Percentiles rank a stretch among this genome's conserved stretches.
phyloP scores from a whole-genome alignment of 169 alveolate species.

The Eimeria acervulina region DNA sequence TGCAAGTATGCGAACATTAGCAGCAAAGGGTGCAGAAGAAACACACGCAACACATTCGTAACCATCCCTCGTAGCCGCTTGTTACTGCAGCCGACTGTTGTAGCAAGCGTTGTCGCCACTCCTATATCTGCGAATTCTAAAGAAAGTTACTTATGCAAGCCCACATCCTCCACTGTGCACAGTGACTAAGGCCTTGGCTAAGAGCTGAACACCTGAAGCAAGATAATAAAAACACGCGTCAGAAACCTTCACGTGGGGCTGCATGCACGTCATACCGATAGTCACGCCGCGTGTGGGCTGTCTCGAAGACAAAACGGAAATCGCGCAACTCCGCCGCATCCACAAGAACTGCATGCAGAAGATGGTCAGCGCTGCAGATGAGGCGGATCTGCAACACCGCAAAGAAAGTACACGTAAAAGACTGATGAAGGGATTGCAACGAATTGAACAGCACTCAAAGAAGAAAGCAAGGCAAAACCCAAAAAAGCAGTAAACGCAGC shows the following conservation, averaged over 20 bases:
- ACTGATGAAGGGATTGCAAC: background rate
- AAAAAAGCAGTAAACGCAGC: background rate
- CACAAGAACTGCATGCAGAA: slow-evolving; percentile 64
- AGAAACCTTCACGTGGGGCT: background rate
- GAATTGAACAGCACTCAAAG: background rate
- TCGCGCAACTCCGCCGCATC: slow-evolving; percentile 72
- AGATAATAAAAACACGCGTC: background rate
- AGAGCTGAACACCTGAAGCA: background rate
- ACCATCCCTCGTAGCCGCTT: no score
- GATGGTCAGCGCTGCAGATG: slow-evolving; percentile 80
- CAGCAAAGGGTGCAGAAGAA: background rate
- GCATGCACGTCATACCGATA: slow-evolving; percentile 51
- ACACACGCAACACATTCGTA: background rate
- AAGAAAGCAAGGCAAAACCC: background rate
- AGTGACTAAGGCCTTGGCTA: background rate
- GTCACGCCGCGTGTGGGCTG: slow-evolving; percentile 74
- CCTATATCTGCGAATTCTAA: background rate
- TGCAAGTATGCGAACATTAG: background rate
- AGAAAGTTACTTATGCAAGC: background rate
- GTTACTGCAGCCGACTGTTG: background rate
- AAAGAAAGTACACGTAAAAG: background rate
- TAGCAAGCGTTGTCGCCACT: background rate
- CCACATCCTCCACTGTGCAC: background rate
- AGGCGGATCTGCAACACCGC: slow-evolving; percentile 55
- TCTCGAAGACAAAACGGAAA: slow-evolving; percentile 50